Conservation (phyloP, 345 rosid species). For the Capsella bursapastoris region DNA sequence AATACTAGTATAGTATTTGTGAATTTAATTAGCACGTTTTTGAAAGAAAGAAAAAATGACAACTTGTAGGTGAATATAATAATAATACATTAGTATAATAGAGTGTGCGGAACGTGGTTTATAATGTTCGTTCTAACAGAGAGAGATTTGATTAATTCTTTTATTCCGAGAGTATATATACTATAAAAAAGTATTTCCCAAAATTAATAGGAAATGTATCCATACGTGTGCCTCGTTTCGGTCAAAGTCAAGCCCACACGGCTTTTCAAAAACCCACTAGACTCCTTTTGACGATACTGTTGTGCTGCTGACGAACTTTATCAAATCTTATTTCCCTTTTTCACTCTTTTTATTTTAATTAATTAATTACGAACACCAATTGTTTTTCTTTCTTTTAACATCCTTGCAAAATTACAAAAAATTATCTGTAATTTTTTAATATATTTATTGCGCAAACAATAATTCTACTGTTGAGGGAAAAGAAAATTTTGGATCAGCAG, state of each 20-base stretch:
- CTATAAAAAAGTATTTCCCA: neutral
- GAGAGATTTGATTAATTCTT: no score
- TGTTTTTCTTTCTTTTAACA: no score
- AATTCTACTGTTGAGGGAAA: no score
- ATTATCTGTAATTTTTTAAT: no score
- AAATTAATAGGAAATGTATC: neutral
- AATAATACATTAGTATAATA: conserved; percentile 6
- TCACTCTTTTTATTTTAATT: neutral
- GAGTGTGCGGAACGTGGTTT: conserved; percentile 47
- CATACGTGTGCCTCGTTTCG: conserved; percentile 25
- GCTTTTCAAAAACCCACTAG: conserved; percentile 32
- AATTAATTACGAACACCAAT: no score
- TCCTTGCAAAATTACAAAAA: no score
- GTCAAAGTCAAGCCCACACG: conserved; percentile 49
- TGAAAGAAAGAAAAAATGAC: neutral
- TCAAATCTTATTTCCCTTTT: conserved; percentile 5
- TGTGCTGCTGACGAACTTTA: conserved; percentile 7
- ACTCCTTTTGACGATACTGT: conserved; percentile 19
- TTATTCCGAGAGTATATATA: no score
- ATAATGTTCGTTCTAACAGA: conserved; percentile 2
- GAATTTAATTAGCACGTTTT: neutral
- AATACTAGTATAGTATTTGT: neutral
- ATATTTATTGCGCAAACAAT: no score
- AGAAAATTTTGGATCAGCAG: no score
- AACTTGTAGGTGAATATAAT: neutral